Evolutionary conservation across 1,284 basidiomycete species (phyloP).

Genomic region (Malassezia nana): DNA sequence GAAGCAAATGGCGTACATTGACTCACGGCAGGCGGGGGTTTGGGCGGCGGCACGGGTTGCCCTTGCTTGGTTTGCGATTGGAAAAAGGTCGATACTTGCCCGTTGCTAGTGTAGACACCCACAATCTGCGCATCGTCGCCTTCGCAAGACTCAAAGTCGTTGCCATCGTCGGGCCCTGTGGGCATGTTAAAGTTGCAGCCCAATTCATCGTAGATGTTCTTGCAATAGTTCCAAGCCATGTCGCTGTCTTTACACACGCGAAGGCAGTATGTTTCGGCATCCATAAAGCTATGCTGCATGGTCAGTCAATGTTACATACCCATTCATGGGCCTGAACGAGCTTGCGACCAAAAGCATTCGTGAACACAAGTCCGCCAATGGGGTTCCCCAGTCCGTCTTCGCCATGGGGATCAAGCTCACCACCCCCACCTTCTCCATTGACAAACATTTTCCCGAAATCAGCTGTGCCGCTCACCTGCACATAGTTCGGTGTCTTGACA

Average conservation of each 20-base stretch:
- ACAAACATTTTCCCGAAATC: conserved; percentile 31
- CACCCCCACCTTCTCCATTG: conserved; percentile 29
- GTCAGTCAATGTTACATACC: not conserved
- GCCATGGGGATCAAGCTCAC: conserved; percentile 44
- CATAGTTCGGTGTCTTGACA: conserved; percentile 36
- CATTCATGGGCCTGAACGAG: conserved; percentile 34
- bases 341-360: conserved; percentile 28
- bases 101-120: conserved; percentile 29
- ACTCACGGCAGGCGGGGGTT: conserved; percentile 2
- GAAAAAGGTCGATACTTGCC: conserved; percentile 29
- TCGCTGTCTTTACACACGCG: conserved; percentile 34
- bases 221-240: conserved; percentile 30
- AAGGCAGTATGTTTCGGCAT: conserved; percentile 37
- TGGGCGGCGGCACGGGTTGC: not conserved
- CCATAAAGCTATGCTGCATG: conserved; percentile 26
- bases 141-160: conserved; percentile 38
- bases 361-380: conserved; percentile 38
- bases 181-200: conserved; percentile 43
- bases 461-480: conserved; percentile 39
- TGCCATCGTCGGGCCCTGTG: conserved; percentile 23
- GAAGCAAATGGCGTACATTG: conserved; percentile 8
- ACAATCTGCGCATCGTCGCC: conserved; percentile 28
- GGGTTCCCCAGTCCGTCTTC: conserved; percentile 37
- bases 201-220: conserved; percentile 42
- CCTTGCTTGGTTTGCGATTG: conserved; percentile 24